Percentiles rank a stretch among this genome's conserved stretches.
These are phyloP conservation scores for Erysimum cheiranthoides DNA, from an alignment of 345 rosid species.

Conservation along the genomic window DNA sequence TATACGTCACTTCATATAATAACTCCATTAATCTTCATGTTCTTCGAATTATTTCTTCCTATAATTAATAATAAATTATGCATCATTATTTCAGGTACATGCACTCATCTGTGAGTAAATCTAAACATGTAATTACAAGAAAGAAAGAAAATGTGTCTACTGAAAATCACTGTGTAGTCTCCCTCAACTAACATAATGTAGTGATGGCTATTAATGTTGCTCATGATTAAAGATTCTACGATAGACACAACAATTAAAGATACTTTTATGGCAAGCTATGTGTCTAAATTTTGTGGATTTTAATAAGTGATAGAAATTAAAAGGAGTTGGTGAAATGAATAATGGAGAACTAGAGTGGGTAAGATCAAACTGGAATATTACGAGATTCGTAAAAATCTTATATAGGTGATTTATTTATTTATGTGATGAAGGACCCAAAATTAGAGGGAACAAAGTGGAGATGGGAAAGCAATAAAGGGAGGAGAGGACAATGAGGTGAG, in stretches of 20 bases:
- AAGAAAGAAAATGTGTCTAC: not conserved
- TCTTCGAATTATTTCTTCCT: not conserved
- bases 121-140: constrained; percentile 1
- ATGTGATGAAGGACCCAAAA: not conserved
- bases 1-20: constrained; percentile 25
- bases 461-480: constrained; percentile 39
- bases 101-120: constrained; percentile 4
- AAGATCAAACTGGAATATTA: constrained; percentile 17
- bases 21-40: constrained; percentile 9
- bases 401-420: not conserved
- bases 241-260: constrained; percentile 5
- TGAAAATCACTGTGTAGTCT: constrained; percentile 5
- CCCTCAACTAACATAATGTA: constrained; percentile 14
- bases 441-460: constrained; percentile 42
- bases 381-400: constrained; percentile 17
- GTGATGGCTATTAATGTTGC: constrained; percentile 2
- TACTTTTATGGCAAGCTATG: not conserved
- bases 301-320: not conserved
- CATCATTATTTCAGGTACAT: constrained; percentile 27
- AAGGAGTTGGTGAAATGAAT: constrained; percentile 2
- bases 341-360: not conserved
- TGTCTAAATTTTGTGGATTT: constrained; percentile 12
- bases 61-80: not conserved
- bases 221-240: constrained; percentile 1
- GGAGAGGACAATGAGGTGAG: constrained; percentile 38